phyloP scores from a whole-genome alignment of 2,329 filamentous ascomycete species.

The Penicillium paneum region DNA sequence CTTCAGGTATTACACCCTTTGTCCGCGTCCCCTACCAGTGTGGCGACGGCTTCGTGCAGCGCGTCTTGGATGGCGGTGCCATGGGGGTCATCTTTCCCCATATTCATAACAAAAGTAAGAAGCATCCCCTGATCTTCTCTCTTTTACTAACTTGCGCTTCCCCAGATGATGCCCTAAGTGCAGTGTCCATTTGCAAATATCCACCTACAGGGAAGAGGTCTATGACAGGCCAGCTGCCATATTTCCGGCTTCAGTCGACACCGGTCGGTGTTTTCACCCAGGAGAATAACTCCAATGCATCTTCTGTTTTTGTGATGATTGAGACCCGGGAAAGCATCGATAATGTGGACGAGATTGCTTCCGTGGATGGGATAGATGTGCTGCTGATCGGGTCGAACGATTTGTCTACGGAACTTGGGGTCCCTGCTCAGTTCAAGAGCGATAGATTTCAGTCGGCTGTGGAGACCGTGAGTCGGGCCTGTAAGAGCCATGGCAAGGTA shows the following conservation, averaged over 20 bases:
- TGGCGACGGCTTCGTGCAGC: slow-evolving; percentile 31
- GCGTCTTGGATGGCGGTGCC: slow-evolving; percentile 34
- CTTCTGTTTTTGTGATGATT: slow-evolving; percentile 23
- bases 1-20: slow-evolving; percentile 22
- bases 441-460: neutral
- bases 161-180: neutral
- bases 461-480: neutral
- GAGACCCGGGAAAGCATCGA: slow-evolving; percentile 19
- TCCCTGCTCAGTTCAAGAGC: slow-evolving; percentile 7
- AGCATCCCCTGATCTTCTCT: too few species aligned
- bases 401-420: slow-evolving; percentile 26
- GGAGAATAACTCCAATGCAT: neutral
- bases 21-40: slow-evolving; percentile 34
- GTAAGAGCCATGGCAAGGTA: neutral
- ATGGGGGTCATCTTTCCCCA: slow-evolving; percentile 32
- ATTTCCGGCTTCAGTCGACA: neutral
- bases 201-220: neutral
- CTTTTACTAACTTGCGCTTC: neutral
- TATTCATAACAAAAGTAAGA: slow-evolving; percentile 16
- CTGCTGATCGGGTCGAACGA: slow-evolving; percentile 35
- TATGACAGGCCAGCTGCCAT: neutral
- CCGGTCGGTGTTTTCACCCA: neutral
- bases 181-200: slow-evolving; percentile 1
- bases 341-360: slow-evolving; percentile 30
- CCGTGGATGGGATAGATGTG: slow-evolving; percentile 31